A percentile compares a stretch with the other conserved stretches of the same genome.
phyloP scores from a whole-genome alignment of 768 basidiomycete genomes.

The Tricholoma furcatifolium region DNA sequence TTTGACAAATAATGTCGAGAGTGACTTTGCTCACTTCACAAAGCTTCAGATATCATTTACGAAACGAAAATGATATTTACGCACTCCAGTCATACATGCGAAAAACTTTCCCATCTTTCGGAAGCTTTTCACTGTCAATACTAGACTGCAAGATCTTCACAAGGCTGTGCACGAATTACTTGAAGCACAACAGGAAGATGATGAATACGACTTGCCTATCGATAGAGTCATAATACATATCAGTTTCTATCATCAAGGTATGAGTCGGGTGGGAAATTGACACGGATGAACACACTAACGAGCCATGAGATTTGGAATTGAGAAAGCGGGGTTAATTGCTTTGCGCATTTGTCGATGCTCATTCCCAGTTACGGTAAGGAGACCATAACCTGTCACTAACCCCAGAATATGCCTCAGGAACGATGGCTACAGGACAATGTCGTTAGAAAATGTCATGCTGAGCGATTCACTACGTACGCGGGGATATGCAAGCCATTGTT shows the following conservation, averaged over 20 bases:
- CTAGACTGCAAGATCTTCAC: slow-evolving; percentile 33
- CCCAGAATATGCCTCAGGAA: slow-evolving; percentile 44
- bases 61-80: slow-evolving; percentile 18
- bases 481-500: slow-evolving; percentile 45
- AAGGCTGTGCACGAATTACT: slow-evolving; percentile 23
- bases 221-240: slow-evolving; percentile 48
- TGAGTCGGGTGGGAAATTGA: neutral
- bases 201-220: slow-evolving; percentile 30
- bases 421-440: slow-evolving; percentile 29
- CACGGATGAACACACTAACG: slow-evolving; percentile 23
- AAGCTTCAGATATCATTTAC: neutral
- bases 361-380: slow-evolving; percentile 47
- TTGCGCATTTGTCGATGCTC: slow-evolving; percentile 51
- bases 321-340: slow-evolving; percentile 53
- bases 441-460: neutral
- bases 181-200: neutral
- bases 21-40: slow-evolving; percentile 48
- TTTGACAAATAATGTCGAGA: slow-evolving; percentile 50
- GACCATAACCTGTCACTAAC: slow-evolving; percentile 42
- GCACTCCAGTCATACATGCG: slow-evolving; percentile 47
- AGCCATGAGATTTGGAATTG: slow-evolving; percentile 39
- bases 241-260: slow-evolving; percentile 28
- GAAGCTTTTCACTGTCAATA: slow-evolving; percentile 23
- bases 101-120: slow-evolving; percentile 28
- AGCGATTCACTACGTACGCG: slow-evolving; percentile 24